phyloP scores from a whole-genome alignment of 345 rosid genomes.

The Barbarea vulgaris region DNA sequence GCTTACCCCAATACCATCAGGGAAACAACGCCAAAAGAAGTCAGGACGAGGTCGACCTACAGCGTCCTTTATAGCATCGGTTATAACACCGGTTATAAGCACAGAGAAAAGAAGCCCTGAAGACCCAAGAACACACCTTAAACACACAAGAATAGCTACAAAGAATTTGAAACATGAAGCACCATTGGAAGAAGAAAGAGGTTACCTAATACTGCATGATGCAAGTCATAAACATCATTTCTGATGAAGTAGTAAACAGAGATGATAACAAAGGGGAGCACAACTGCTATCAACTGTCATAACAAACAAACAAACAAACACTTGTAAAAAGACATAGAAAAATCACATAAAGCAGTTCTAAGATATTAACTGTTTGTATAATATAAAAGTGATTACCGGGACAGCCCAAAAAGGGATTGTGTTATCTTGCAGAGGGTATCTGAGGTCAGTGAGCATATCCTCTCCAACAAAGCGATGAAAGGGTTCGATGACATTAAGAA shows the following conservation, averaged over 20 bases:
- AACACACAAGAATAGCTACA: not conserved
- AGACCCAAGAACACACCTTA: conserved; percentile 6
- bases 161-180: not conserved
- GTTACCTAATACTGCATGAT: conserved; percentile 87
- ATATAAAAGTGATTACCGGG: conserved; percentile 65
- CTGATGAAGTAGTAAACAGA: conserved; percentile 67
- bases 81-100: conserved; percentile 75
- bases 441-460: conserved; percentile 77
- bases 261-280: conserved; percentile 67
- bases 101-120: conserved; percentile 81
- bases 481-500: conserved; percentile 75
- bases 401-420: conserved; percentile 91
- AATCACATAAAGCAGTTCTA: not conserved
- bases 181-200: conserved; percentile 19
- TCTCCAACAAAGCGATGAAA: conserved; percentile 91
- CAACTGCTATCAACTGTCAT: conserved; percentile 66
- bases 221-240: conserved; percentile 82
- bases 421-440: conserved; percentile 72
- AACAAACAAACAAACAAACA: not conserved
- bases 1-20: conserved; percentile 81
- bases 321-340: not conserved
- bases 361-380: not conserved
- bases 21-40: conserved; percentile 98
- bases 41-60: conserved; percentile 97
- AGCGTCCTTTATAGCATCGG: conserved; percentile 91